These are phyloP conservation scores for Yamadazyma conglobata DNA, from an alignment of 1,139 yeast genomes.

Conservation along the genomic window DNA sequence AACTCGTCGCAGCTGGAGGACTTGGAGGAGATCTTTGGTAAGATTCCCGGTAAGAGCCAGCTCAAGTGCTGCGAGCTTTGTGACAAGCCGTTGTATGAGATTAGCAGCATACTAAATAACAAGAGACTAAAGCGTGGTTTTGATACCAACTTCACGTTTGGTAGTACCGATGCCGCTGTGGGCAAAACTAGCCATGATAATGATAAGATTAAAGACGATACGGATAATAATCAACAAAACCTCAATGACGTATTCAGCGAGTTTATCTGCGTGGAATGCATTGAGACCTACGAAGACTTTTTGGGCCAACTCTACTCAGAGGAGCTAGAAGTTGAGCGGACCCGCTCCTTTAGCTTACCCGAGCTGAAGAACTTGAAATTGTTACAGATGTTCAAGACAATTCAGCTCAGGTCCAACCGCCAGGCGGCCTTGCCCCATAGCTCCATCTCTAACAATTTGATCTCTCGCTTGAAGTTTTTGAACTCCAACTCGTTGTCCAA, in stretches of 20 bases:
- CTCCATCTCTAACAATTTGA: constrained; percentile 23
- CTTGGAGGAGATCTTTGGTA: constrained; percentile 40
- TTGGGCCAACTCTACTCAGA: constrained; percentile 29
- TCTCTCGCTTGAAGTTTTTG: constrained; percentile 23
- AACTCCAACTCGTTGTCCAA: constrained; percentile 11
- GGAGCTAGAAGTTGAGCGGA: constrained; percentile 4
- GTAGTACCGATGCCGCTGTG: not conserved
- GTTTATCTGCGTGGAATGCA: constrained; percentile 64
- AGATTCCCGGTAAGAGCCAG: constrained; percentile 36
- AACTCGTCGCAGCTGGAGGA: constrained; percentile 20
- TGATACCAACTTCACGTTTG: constrained; percentile 6
- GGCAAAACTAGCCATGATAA: not conserved
- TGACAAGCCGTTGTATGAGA: constrained; percentile 63
- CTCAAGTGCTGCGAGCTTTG: constrained; percentile 59
- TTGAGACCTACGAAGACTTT: constrained; percentile 53
- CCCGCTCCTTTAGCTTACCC: not conserved
- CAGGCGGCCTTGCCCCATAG: constrained; percentile 11
- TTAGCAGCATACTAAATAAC: constrained; percentile 45
- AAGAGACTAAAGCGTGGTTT: constrained; percentile 19
- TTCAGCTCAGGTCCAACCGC: constrained; percentile 18
- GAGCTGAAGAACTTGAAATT: constrained; percentile 18
- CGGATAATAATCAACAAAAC: constrained; percentile 3
- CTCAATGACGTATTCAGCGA: constrained; percentile 33
- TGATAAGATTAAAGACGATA: not conserved
- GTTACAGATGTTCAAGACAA: constrained; percentile 22